These are phyloP conservation scores for Cryptococcus hybrid DNA, from an alignment of 1,284 basidiomycete species.

Conservation along the genomic window DNA sequence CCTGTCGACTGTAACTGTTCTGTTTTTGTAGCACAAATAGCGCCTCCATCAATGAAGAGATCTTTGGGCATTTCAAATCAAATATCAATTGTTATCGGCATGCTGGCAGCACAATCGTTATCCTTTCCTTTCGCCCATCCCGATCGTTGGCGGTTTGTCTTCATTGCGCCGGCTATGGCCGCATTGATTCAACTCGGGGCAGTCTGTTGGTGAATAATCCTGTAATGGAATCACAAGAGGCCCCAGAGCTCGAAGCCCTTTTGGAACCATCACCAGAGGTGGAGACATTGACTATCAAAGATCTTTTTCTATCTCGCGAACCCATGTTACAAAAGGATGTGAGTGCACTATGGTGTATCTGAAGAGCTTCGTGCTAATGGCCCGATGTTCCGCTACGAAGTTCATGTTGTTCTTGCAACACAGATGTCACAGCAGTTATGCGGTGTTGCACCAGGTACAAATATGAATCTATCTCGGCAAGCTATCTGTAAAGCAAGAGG, in stretches of 20 bases:
- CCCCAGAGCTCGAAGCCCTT: constrained; percentile 13
- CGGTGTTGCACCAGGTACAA: constrained; percentile 36
- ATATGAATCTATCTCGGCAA: neutral
- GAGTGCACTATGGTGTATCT: constrained; percentile 7
- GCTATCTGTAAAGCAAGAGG: neutral
- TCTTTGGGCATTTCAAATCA: constrained; percentile 53
- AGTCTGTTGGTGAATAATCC: constrained; percentile 19
- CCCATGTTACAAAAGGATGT: constrained; percentile 25
- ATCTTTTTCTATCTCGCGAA: constrained; percentile 30
- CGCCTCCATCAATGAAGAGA: constrained; percentile 45
- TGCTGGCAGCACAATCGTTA: constrained; percentile 48
- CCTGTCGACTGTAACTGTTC: constrained; percentile 50
- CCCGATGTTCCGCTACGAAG: constrained; percentile 6
- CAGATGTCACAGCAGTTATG: constrained; percentile 40
- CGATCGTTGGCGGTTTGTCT: constrained; percentile 46
- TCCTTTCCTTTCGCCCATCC: constrained; percentile 41
- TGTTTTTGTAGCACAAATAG: constrained; percentile 49
- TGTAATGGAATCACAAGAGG: neutral
- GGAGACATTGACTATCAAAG: constrained; percentile 22
- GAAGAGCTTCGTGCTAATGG: constrained; percentile 2
- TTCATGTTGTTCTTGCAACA: constrained; percentile 34
- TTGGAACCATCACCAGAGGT: neutral
- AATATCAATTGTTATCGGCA: constrained; percentile 46
- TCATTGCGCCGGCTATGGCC: constrained; percentile 31
- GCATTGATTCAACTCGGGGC: constrained; percentile 45